phyloP scores from a whole-genome alignment of 2,329 filamentous ascomycete genomes.

The Fusarium verticillioides region DNA sequence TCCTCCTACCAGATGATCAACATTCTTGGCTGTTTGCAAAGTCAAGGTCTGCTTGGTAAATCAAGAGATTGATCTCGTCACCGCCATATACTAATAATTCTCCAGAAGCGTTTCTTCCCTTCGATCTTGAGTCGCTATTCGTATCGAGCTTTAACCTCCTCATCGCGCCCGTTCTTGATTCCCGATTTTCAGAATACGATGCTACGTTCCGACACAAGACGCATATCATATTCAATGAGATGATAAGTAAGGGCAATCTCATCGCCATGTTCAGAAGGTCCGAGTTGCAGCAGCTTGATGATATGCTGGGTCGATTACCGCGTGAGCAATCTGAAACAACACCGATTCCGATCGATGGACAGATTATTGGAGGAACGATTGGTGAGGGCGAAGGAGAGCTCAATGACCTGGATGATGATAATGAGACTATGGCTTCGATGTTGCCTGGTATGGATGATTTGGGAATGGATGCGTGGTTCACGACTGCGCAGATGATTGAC shows the following conservation, averaged over 20 bases:
- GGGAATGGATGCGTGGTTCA: conserved; percentile 51
- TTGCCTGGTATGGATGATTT: conserved; percentile 38
- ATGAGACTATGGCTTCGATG: conserved; percentile 30
- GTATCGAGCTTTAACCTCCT: conserved; percentile 56
- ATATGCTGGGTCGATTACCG: conserved; percentile 50
- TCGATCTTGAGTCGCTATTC: conserved; percentile 58
- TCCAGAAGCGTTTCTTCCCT: conserved; percentile 60
- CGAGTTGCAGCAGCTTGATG: conserved; percentile 59
- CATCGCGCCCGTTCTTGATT: conserved; percentile 52
- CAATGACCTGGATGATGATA: conserved; percentile 10
- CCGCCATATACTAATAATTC: background rate
- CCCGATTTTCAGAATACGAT: conserved; percentile 49
- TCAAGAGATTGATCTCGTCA: background rate
- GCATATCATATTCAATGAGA: conserved; percentile 58
- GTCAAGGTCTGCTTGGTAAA: conserved; percentile 59
- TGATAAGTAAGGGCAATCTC: conserved; percentile 57
- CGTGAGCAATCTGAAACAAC: background rate
- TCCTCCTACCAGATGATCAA: conserved; percentile 49
- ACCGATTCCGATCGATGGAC: conserved; percentile 13
- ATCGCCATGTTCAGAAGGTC: conserved; percentile 57
- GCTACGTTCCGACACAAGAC: conserved; percentile 54
- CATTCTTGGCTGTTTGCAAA: conserved; percentile 56
- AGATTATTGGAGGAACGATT: conserved; percentile 21
- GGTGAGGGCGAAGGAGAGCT: background rate
- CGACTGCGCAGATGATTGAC: conserved; percentile 58